Evolutionary conservation across 2,329 filamentous ascomycete species (phyloP).

Genomic region (Neopestalotiopsis sp.): DNA sequence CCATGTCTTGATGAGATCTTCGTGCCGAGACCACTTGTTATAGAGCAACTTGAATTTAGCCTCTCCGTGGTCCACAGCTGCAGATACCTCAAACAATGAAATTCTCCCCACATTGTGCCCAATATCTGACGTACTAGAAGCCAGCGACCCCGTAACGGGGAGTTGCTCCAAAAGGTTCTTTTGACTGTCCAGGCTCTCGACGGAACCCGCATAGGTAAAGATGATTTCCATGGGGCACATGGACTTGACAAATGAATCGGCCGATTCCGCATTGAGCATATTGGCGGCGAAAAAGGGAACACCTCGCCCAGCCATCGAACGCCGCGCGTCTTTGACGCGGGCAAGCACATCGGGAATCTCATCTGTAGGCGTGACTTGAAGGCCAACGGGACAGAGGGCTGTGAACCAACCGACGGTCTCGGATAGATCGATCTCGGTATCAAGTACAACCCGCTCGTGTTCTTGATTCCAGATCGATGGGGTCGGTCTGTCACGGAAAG

Average conservation of each 20-base stretch:
- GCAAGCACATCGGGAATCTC: slow-evolving; percentile 58
- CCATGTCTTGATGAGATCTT: slow-evolving; percentile 52
- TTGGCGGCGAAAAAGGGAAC: slow-evolving; percentile 55
- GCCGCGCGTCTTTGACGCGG: slow-evolving; percentile 58
- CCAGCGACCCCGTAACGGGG: slow-evolving; percentile 44
- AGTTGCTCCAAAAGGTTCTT: slow-evolving; percentile 57
- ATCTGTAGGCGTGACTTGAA: slow-evolving; percentile 48
- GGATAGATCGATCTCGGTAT: slow-evolving; percentile 54
- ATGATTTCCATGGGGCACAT: slow-evolving; percentile 62
- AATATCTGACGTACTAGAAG: slow-evolving; percentile 48
- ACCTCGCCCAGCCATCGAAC: slow-evolving; percentile 49
- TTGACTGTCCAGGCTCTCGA: slow-evolving; percentile 52
- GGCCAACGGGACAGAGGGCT: slow-evolving; percentile 56
- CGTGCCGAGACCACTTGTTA: slow-evolving; percentile 46
- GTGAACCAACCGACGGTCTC: slow-evolving; percentile 68
- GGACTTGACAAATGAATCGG: slow-evolving; percentile 42
- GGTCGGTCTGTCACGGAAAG: slow-evolving; percentile 55
- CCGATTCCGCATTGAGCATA: slow-evolving; percentile 31
- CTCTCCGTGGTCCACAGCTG: slow-evolving; percentile 50
- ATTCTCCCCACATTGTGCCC: slow-evolving; percentile 53
- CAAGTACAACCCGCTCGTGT: slow-evolving; percentile 51
- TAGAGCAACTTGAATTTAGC: slow-evolving; percentile 53
- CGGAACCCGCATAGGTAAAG: slow-evolving; percentile 60
- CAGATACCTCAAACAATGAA: slow-evolving; percentile 56
- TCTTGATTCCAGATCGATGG: slow-evolving; percentile 63